Evolutionary conservation across 1,284 basidiomycete species (phyloP).

Genomic region (Pholiota adiposa): DNA sequence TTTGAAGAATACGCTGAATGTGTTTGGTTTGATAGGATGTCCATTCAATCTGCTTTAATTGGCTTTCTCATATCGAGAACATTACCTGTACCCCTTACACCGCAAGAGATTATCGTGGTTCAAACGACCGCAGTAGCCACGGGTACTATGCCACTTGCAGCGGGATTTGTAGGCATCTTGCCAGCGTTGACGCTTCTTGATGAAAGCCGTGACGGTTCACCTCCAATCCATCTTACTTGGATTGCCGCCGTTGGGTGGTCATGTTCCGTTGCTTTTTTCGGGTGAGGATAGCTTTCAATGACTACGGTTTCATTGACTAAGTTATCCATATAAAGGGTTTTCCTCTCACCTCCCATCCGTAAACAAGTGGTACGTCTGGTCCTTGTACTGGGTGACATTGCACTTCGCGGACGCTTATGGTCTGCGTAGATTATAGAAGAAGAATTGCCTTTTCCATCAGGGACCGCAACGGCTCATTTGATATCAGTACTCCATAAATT

Average conservation of each 20-base stretch:
- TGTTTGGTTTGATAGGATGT: conserved; percentile 72
- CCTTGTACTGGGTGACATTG: neutral
- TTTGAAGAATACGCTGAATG: neutral
- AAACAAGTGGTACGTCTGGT: conserved; percentile 84
- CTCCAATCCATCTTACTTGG: conserved; percentile 79
- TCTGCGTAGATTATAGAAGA: conserved; percentile 83
- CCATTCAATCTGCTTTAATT: conserved; percentile 89
- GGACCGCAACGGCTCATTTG: conserved; percentile 96
- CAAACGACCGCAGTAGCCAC: conserved; percentile 97
- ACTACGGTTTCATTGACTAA: neutral
- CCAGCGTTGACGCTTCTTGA: conserved; percentile 86
- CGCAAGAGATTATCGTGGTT: conserved; percentile 91
- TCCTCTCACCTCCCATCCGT: conserved; percentile 91
- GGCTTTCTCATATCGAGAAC: conserved; percentile 87
- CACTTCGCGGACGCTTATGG: neutral
- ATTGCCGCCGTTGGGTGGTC: conserved; percentile 81
- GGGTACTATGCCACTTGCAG: conserved; percentile 90
- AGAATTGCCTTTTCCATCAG: conserved; percentile 91
- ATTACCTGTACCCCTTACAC: conserved; percentile 73
- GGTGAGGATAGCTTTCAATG: conserved; percentile 48
- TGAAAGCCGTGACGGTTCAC: conserved; percentile 74
- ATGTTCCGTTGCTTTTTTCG: conserved; percentile 90
- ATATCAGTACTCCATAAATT: conserved; percentile 89
- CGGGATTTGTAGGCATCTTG: conserved; percentile 94
- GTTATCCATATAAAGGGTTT: conserved; percentile 62